Evolutionary conservation across 345 rosid genomes (phyloP).

Genomic region (Citrus inodora): DNA sequence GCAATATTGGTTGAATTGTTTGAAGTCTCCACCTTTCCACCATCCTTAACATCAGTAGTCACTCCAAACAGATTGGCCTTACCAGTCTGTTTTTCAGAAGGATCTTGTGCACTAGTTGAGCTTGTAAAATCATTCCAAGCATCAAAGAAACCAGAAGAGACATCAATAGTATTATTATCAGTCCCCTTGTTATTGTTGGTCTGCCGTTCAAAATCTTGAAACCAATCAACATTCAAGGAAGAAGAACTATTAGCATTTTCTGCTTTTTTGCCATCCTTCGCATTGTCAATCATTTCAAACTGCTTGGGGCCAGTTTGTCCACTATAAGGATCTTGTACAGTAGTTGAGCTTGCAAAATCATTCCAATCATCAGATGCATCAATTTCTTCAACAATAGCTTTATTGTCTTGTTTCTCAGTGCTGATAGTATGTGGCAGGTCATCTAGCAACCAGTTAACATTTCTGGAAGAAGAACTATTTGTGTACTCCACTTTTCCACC

Average conservation of each 20-base stretch:
- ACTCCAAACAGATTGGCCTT: slow-evolving; percentile 18
- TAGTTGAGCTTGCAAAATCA: slow-evolving; percentile 66
- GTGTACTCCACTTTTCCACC: slow-evolving; percentile 4
- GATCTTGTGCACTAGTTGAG: slow-evolving; percentile 41
- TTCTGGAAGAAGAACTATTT: background rate
- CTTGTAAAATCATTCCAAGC: slow-evolving; percentile 73
- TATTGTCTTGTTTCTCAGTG: slow-evolving; percentile 24
- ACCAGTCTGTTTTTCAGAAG: slow-evolving; percentile 21
- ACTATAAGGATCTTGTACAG: slow-evolving; percentile 29
- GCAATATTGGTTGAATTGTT: slow-evolving; percentile 8
- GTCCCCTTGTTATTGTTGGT: slow-evolving; percentile 21
- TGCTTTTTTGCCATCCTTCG: slow-evolving; percentile 9
- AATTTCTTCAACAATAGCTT: slow-evolving; percentile 35
- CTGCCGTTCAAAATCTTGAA: slow-evolving; percentile 36
- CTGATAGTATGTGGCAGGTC: slow-evolving; percentile 34
- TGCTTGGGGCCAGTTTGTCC: slow-evolving; percentile 28
- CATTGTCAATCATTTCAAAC: slow-evolving; percentile 14
- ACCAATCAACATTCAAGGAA: slow-evolving; percentile 17
- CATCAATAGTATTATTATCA: slow-evolving; percentile 30
- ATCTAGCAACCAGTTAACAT: slow-evolving; percentile 22
- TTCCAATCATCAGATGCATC: slow-evolving; percentile 58
- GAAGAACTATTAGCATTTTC: slow-evolving; percentile 14
- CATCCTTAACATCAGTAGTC: slow-evolving; percentile 14
- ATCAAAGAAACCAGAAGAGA: slow-evolving; percentile 44
- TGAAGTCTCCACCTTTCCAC: slow-evolving; percentile 9